These are phyloP conservation scores for Salix suchowensis DNA, from an alignment of 345 rosid species.

Conservation along the genomic window DNA sequence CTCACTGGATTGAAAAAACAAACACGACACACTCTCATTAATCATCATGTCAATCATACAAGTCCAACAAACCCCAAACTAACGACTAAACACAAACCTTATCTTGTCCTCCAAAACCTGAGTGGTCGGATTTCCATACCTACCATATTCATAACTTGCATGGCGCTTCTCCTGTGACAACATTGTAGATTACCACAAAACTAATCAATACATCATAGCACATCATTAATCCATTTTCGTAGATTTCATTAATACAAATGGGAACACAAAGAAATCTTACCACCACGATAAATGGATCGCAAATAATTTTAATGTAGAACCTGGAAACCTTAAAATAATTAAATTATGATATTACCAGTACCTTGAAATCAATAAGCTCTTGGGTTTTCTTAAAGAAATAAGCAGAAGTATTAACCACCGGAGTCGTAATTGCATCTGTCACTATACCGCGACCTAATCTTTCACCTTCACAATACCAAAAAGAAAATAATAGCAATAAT, in stretches of 20 bases:
- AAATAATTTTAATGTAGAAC: too few species aligned
- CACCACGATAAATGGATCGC: too few species aligned
- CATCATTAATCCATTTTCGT: neutral
- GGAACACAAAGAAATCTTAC: too few species aligned
- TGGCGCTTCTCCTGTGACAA: conserved; percentile 70
- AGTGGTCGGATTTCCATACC: conserved; percentile 97
- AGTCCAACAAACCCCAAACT: neutral
- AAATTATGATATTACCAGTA: conserved; percentile 7
- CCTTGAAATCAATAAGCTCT: conserved; percentile 93
- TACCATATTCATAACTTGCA: conserved; percentile 87
- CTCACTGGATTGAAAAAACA: conserved; percentile 45
- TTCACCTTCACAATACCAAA: conserved; percentile 49
- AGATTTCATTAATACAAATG: too few species aligned
- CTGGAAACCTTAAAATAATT: too few species aligned
- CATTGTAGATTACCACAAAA: neutral
- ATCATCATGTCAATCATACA: neutral
- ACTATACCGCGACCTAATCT: conserved; percentile 93
- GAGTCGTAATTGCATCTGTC: conserved; percentile 96
- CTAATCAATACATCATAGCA: neutral
- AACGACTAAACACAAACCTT: conserved; percentile 44
- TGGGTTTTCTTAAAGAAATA: conserved; percentile 83
- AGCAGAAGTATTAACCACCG: conserved; percentile 90
- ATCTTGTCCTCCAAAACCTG: conserved; percentile 75
- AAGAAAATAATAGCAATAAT: neutral
- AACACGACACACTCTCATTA: neutral